Evolutionary conservation across 2,329 filamentous ascomycete genomes (phyloP), one percentile per base, ranked within the genome.

Genomic region (Lachnellula cervina): DNA sequence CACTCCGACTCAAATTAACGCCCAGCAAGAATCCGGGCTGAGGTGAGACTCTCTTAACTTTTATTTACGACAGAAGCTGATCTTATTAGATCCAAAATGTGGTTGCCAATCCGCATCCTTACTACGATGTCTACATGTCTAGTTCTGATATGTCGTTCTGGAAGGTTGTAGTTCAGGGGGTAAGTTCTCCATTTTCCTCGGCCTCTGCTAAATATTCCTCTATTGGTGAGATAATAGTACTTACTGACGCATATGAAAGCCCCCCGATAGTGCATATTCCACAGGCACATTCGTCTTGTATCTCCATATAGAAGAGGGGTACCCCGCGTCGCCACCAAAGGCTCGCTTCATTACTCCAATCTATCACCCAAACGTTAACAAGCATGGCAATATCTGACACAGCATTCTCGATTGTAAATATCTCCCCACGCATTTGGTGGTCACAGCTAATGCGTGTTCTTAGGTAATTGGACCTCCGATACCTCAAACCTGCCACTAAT

Each of bases 341-440:
- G 51, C 34, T 35, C 49, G 56, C 5, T 55, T 58, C 32, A 44
- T 45, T 8, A 58, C 56, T 4, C 56, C 56, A 40, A 55, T 58
- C 28, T 52, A 52, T 8, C 56, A 58, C 25, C 56, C 56, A 2
- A 58, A 58, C 17, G 57, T 59, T 32, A 59, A 58, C 21, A 42
- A 44, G 19, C 56, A 59, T 40, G 56, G 56, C 21, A 52, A 53
- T 28, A 50, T 54, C 35, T 59, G 53, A n/a, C 50, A 59, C 17
- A 56, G 46, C 14, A 54, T 57, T 25, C 42, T 57, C 1, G 51
- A 57, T 44, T 42, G 55, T 43, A 37, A 38, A 17, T 50, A 28
- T 40, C 9, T 23, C 19, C 19, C 11, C 19, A 17, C 17, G 6
- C 34, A 14, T 19, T 38, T 38, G 34, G 16, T 38, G 19, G 4